Percentiles rank a stretch among this genome's conserved stretches.
phyloP scores from a whole-genome alignment of 805 yeast genomes.

The Metschnikowia anglica region DNA sequence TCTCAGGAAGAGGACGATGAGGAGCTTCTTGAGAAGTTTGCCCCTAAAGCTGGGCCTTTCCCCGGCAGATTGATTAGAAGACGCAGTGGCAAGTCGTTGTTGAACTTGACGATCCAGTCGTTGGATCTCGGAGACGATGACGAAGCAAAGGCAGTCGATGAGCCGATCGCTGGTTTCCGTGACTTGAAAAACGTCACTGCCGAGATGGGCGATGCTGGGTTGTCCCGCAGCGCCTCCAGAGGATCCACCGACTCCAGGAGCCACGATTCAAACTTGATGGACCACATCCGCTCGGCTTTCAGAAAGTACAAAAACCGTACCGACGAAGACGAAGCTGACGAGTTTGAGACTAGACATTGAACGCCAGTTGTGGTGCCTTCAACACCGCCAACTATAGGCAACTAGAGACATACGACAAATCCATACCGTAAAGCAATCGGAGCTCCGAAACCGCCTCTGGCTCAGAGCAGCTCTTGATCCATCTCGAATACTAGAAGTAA shows the following conservation, averaged over 20 bases:
- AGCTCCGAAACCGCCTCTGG: too few relatives aligned
- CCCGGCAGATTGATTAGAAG: conserved; percentile 60
- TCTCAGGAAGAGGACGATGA: conserved; percentile 28
- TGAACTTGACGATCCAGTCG: conserved; percentile 64
- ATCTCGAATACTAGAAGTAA: too few relatives aligned
- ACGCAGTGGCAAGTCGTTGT: conserved; percentile 70
- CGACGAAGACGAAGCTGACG: conserved; percentile 40
- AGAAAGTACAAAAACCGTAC: conserved; percentile 29
- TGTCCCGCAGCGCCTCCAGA: conserved; percentile 23
- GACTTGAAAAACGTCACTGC: conserved; percentile 23
- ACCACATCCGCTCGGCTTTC: conserved; percentile 38
- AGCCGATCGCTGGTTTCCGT: conserved; percentile 19
- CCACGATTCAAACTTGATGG: conserved; percentile 33
- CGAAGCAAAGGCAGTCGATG: conserved; percentile 21
- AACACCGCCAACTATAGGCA: too few relatives aligned
- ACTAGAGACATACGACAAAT: too few relatives aligned
- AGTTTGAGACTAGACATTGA: conserved; percentile 47
- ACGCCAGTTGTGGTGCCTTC: too few relatives aligned
- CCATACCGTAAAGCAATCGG: too few relatives aligned
- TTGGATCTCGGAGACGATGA: conserved; percentile 70
- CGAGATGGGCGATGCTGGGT: conserved; percentile 20
- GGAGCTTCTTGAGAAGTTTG: conserved; percentile 38
- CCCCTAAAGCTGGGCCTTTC: conserved; percentile 48
- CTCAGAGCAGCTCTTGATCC: too few relatives aligned
- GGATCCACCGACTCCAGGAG: conserved; percentile 31